phyloP scores from a whole-genome alignment of 2,329 filamentous ascomycete genomes.

The Sporothrix variecibatus region DNA sequence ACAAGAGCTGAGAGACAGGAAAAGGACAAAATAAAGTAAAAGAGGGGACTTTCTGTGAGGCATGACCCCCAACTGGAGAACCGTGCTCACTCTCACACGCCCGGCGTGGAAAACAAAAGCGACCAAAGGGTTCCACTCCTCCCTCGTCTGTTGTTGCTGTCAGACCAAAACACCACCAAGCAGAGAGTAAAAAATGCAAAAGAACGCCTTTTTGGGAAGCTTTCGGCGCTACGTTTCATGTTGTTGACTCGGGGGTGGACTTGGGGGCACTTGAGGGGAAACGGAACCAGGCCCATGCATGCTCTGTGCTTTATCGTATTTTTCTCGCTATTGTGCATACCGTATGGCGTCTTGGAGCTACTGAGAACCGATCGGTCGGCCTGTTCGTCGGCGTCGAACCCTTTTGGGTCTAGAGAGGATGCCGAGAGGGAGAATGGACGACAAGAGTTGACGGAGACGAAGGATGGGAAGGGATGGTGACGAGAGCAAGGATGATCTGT shows the following conservation, averaged over 20 bases:
- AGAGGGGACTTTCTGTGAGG: conserved; percentile 5
- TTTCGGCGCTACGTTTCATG: conserved; percentile 25
- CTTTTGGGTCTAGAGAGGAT: conserved; percentile 12
- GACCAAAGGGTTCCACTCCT: conserved; percentile 7
- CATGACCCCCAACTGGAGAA: background rate
- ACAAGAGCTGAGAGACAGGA: conserved; percentile 24
- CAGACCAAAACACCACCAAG: background rate
- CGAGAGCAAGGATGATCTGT: background rate
- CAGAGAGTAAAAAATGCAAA: background rate
- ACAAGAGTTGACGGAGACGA: background rate
- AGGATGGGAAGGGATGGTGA: conserved; percentile 6
- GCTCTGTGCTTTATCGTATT: background rate
- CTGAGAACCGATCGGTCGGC: conserved; percentile 10
- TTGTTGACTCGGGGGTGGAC: background rate
- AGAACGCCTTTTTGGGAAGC: background rate
- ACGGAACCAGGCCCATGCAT: background rate
- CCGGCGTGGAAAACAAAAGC: conserved; percentile 10
- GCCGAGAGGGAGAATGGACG: background rate
- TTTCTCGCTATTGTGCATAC: background rate
- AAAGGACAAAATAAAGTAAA: background rate
- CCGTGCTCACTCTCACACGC: conserved; percentile 22
- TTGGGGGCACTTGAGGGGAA: background rate
- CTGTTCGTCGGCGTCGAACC: background rate
- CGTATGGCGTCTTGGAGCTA: background rate
- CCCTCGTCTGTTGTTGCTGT: conserved; percentile 11